Evolutionary conservation across 306 rosid genomes (phyloP).

Genomic region (Cucumis hystrix): DNA sequence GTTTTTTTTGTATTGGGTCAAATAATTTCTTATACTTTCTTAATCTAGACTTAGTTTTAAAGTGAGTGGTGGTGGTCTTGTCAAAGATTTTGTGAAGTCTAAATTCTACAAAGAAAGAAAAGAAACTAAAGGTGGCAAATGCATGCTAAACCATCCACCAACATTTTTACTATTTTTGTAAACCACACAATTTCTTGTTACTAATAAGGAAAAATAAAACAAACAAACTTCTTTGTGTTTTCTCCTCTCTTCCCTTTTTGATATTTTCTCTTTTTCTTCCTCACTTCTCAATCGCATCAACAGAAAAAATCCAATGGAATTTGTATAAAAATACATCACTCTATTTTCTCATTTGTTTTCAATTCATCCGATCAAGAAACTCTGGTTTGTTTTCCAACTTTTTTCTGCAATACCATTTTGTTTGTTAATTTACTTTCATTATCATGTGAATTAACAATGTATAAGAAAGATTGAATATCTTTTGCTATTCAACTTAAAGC

Average conservation of each 20-base stretch:
- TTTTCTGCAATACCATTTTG: not conserved
- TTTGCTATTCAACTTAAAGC: not conserved
- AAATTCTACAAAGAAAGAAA: not conserved
- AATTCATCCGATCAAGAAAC: not conserved
- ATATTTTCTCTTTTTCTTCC: not conserved
- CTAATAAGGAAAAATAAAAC: not conserved
- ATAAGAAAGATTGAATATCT: not conserved
- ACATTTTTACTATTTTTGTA: not conserved
- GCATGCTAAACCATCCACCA: slow-evolving; percentile 5
- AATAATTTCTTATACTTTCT: not conserved
- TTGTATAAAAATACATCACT: not conserved
- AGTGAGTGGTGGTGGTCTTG: not conserved
- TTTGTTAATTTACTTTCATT: not conserved
- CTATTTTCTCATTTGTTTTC: not conserved
- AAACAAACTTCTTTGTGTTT: not conserved
- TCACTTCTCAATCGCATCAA: not conserved
- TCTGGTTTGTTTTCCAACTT: not conserved
- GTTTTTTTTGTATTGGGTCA: not conserved
- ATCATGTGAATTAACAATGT: too few relatives aligned
- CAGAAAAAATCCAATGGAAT: not conserved
- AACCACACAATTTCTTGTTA: not conserved
- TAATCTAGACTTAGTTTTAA: not conserved
- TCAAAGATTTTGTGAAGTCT: not conserved
- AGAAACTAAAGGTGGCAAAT: not conserved
- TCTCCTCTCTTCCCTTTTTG: slow-evolving; percentile 2